Evolutionary conservation across 257 asterid species (phyloP), one percentile per base, ranked within the genome.

Genomic region (Fraxinus pennsylvanica): DNA sequence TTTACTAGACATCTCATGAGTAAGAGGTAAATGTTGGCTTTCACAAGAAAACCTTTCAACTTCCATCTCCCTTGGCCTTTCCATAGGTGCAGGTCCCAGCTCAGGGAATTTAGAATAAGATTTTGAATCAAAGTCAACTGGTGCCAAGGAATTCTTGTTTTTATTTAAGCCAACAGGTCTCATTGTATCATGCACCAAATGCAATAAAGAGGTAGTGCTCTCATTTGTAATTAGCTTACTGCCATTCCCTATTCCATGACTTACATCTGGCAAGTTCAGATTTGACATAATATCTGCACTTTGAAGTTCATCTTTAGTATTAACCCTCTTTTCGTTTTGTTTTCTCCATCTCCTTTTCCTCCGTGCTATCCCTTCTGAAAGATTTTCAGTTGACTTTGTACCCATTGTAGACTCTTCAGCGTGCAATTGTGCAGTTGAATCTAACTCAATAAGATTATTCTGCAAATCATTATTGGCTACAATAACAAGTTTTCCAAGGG

Each of bases 201-300:
- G 78, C 17, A 80, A 54, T 71, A 57, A 73, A 66, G 84, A 72
- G 50, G 80, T 63, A 74, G 67, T 65, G 76, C 54, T 29, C 43
- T 68, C 78, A 30, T 45, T 77, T 54, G 61, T 77, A 29, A 39
- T 69, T 65, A 43, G 21, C 75, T 32, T 72, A 17, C 39, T 73
- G 6, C 66, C 80, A 67, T 32, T 78, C 41, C 52, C 80, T 68
- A 59, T 25, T 66, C 74, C 84, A 29, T 33, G 77, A 38, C 77
- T 74, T 41, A 81, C 80, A 75, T 88, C 85, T 2, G 69, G 74
- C 81, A 82, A 52, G 71, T 75, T 80, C 79, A 83, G 71, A 57
- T 70, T 83, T 76, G 84, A 74, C 41, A 83, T 59, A 72, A 74
- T 79, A 84, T 76, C 71, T 6, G 45, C 68, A 12, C 17, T 61